Evolutionary conservation across 495 filamentous ascomycete genomes (phyloP).

Genomic region (Pyronema omphalodes): DNA sequence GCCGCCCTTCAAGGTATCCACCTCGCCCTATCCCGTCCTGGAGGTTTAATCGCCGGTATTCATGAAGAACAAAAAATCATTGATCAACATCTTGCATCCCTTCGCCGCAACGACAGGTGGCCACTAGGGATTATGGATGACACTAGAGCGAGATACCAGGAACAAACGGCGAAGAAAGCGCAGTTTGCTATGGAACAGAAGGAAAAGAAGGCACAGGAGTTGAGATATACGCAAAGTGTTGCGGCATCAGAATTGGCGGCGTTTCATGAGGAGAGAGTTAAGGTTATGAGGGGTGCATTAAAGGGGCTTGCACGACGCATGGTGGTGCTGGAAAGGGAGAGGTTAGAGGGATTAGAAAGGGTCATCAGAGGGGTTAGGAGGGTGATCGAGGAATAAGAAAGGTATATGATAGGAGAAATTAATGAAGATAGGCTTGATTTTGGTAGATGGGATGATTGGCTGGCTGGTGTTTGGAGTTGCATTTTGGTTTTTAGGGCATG

Average conservation of each 20-base stretch:
- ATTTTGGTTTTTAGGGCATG: no score
- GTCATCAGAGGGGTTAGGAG: slow-evolving; percentile 33
- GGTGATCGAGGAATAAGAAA: no score
- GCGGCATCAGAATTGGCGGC: slow-evolving; percentile 82
- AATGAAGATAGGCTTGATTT: no score
- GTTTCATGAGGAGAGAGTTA: slow-evolving; percentile 76
- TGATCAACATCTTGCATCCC: slow-evolving; percentile 52
- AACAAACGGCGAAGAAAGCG: slow-evolving; percentile 53
- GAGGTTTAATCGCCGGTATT: slow-evolving; percentile 56
- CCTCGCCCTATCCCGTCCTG: slow-evolving; percentile 61
- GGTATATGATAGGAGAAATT: no score
- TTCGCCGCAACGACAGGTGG: slow-evolving; percentile 57
- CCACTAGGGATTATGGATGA: slow-evolving; percentile 75
- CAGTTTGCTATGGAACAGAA: slow-evolving; percentile 44
- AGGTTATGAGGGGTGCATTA: slow-evolving; percentile 54
- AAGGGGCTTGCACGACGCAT: slow-evolving; percentile 57
- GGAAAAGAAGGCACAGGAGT: slow-evolving; percentile 48
- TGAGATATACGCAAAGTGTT: slow-evolving; percentile 81
- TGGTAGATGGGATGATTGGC: no score
- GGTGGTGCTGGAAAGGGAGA: slow-evolving; percentile 57
- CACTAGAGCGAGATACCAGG: slow-evolving; percentile 55
- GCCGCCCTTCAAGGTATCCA: slow-evolving; percentile 67
- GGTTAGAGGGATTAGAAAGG: slow-evolving; percentile 64
- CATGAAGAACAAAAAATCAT: slow-evolving; percentile 43
- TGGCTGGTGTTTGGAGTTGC: no score